These are phyloP conservation scores for Rostrohypoxylon terebratum DNA, from an alignment of 495 filamentous ascomycete species.

Conservation along the genomic window DNA sequence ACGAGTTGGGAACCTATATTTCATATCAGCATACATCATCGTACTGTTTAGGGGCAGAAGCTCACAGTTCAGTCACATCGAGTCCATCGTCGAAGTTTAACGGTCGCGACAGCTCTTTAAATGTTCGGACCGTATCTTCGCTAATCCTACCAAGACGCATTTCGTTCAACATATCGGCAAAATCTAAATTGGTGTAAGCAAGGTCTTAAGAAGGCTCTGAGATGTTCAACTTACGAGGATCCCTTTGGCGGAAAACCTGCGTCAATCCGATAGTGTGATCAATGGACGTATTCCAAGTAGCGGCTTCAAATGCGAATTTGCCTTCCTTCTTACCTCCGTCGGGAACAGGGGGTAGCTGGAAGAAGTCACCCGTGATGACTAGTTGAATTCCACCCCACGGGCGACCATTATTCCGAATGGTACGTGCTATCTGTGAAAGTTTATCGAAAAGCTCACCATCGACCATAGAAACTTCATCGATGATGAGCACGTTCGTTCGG, in stretches of 20 bases:
- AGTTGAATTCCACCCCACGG: conserved; percentile 97
- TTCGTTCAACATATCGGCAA: conserved; percentile 95
- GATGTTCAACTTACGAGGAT: conserved; percentile 70
- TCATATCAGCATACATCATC: conserved; percentile 42
- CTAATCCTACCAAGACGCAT: conserved; percentile 90
- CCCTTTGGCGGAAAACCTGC: conserved; percentile 94
- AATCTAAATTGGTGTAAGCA: conserved; percentile 63
- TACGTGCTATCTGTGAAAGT: conserved; percentile 87
- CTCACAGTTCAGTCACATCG: conserved; percentile 88
- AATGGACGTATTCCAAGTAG: conserved; percentile 90
- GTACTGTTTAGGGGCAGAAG: conserved; percentile 7
- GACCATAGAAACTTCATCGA: conserved; percentile 99
- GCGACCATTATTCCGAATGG: conserved; percentile 83
- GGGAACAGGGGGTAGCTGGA: conserved; percentile 94
- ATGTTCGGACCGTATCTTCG: conserved; percentile 74
- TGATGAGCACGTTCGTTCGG: conserved; percentile 82
- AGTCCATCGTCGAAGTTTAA: conserved; percentile 79
- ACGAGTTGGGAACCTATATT: conserved; percentile 83
- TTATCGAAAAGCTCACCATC: conserved; percentile 98
- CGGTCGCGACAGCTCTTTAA: conserved; percentile 75
- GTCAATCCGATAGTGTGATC: conserved; percentile 96
- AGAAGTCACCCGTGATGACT: conserved; percentile 96
- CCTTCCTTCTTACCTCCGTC: conserved; percentile 69
- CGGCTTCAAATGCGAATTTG: conserved; percentile 93
- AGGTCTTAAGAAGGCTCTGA: neutral